A percentile compares a stretch with the other conserved stretches of the same genome.
phyloP scores from a whole-genome alignment of 2,329 filamentous ascomycete genomes.

The Rhytidhysteron rufulum region DNA sequence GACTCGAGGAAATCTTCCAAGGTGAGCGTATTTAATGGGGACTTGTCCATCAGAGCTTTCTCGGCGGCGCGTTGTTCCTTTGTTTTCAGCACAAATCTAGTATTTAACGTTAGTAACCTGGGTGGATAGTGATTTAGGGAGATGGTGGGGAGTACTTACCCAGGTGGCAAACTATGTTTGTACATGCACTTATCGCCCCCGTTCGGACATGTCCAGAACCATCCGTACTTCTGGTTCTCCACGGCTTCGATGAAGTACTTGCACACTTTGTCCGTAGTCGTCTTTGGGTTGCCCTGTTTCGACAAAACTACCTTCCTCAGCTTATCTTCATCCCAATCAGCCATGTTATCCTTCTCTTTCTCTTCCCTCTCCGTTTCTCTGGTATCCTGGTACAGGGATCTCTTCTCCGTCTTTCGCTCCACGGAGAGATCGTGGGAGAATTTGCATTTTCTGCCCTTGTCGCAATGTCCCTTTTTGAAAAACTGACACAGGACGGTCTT shows the following conservation, averaged over 20 bases:
- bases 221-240: slow-evolving; percentile 97
- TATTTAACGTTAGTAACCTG: slow-evolving; percentile 1
- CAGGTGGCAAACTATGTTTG: slow-evolving; percentile 88
- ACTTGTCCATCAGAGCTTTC: slow-evolving; percentile 94
- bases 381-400: slow-evolving; percentile 81
- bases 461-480: slow-evolving; percentile 94
- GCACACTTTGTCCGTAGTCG: slow-evolving; percentile 97
- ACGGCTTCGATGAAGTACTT: slow-evolving; percentile 97
- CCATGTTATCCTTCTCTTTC: slow-evolving; percentile 89
- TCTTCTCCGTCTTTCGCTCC: slow-evolving; percentile 91
- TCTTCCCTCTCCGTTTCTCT: slow-evolving; percentile 68
- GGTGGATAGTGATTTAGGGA: background rate
- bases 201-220: slow-evolving; percentile 98
- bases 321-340: slow-evolving; percentile 97
- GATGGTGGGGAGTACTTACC: slow-evolving; percentile 62
- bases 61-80: slow-evolving; percentile 95
- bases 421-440: slow-evolving; percentile 89
- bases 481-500: slow-evolving; percentile 97
- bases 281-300: slow-evolving; percentile 96
- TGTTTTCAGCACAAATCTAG: slow-evolving; percentile 93
- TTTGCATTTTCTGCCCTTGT: slow-evolving; percentile 93
- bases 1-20: slow-evolving; percentile 97
- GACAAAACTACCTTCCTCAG: slow-evolving; percentile 83
- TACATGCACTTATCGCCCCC: slow-evolving; percentile 98
- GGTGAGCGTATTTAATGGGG: slow-evolving; percentile 87